Evolutionary conservation across 352 stramenopile species (phyloP).

Genomic region (Pythium myriotylum): DNA sequence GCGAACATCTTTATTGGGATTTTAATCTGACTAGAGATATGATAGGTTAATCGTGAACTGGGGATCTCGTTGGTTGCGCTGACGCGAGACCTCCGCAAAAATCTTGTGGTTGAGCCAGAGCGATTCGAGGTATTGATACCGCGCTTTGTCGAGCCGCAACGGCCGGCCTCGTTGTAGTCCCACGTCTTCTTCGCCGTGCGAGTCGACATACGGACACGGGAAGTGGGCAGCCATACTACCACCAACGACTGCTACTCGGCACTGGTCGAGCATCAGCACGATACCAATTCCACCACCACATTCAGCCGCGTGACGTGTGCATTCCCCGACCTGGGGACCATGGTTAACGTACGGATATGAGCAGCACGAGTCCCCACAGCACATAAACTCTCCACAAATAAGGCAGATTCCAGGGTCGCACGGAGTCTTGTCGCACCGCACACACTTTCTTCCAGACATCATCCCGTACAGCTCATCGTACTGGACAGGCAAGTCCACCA

Average conservation of each 20-base stretch:
- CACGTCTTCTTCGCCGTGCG: constrained; percentile 85
- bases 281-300: constrained; percentile 86
- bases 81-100: constrained; percentile 83
- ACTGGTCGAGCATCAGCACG: constrained; percentile 84
- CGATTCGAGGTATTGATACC: constrained; percentile 77
- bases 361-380: constrained; percentile 85
- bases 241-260: constrained; percentile 78
- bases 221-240: constrained; percentile 89
- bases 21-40: constrained; percentile 57
- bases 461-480: constrained; percentile 87
- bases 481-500: constrained; percentile 82
- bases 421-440: constrained; percentile 64
- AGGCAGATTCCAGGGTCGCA: constrained; percentile 80
- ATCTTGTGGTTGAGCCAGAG: constrained; percentile 86
- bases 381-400: constrained; percentile 84
- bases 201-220: constrained; percentile 83
- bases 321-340: constrained; percentile 79
- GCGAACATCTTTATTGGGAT: background rate
- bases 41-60: constrained; percentile 89
- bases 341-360: constrained; percentile 76
- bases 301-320: constrained; percentile 81
- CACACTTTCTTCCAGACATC: constrained; percentile 69
- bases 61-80: constrained; percentile 85
- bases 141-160: constrained; percentile 71
- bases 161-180: constrained; percentile 78